A percentile compares a stretch with the other conserved stretches of the same genome.
phyloP scores from a whole-genome alignment of 345 rosid species.

The Syzygium aqueum region DNA sequence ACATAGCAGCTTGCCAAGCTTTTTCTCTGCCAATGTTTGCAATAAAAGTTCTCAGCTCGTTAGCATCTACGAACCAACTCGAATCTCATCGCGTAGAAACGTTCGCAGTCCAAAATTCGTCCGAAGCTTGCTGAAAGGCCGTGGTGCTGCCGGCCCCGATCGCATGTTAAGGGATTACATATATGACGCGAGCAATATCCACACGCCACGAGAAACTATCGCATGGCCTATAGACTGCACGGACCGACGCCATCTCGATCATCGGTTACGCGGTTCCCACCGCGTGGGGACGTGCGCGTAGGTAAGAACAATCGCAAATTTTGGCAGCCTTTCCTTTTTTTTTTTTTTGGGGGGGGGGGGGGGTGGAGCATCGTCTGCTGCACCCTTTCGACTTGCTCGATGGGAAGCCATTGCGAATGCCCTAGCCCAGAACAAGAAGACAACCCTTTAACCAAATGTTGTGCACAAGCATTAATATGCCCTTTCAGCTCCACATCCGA shows the following conservation, averaged over 20 bases:
- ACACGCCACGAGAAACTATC: not conserved
- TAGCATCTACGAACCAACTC: not conserved
- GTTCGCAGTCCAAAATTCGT: fast-evolving
- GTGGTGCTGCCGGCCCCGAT: not conserved
- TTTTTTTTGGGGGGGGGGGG: too few species aligned
- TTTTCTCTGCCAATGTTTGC: not conserved
- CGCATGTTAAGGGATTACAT: not conserved
- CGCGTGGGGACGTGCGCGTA: fast-evolving
- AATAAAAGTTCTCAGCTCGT: not conserved
- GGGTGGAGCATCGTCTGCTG: too few species aligned
- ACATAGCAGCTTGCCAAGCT: too few species aligned
- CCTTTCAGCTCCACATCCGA: not conserved
- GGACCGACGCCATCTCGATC: not conserved
- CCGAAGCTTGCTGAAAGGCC: not conserved
- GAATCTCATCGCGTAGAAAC: not conserved
- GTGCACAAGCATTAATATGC: not conserved
- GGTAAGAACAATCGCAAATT: not conserved
- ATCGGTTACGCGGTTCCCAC: not conserved
- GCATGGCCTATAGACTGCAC: not conserved
- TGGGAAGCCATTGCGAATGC: not conserved
- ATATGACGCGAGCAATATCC: not conserved
- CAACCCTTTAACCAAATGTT: not conserved
- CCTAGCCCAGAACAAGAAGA: not conserved
- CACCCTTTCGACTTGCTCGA: not conserved
- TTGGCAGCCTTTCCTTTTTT: not conserved